Base-by-base conservation (phyloP, 1,139 yeast genomes). In the Nakaseomyces delphensis region DNA sequence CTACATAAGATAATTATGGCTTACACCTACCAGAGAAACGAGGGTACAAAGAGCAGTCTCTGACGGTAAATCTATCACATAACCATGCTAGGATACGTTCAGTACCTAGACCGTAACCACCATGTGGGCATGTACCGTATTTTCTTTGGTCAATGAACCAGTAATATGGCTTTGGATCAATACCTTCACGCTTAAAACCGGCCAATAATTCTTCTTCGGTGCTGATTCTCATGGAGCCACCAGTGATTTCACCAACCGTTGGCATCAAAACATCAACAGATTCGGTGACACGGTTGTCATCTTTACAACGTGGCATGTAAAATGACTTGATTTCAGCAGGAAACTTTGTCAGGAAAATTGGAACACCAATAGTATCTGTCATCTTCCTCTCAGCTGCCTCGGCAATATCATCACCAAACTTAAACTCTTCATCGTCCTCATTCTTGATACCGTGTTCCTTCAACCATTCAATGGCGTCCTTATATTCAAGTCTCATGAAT, bases 311-410 rank as follows among this genome's bases (percentile, higher is more conserved):
- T 70, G 83, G 81, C 98, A 91, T 91, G 79, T 91, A 91, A 74
- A 91, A 91, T 4, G 97, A 86, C 69, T 93, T 91, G 71, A 91
- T 85, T 65, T 83, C 96, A 43, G 86, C 87, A 44, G 99, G 99
- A 91, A 91, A 91, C 58, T 91, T 77, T 48, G 79, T 91, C 64
- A 91, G 78, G 56, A 91, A 74, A 54, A 91, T 89, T 52, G 99
- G 99, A 51, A 75, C 82, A 59, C 89, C 89, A 62, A 93, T 83
- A 47, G 83, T 76, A 64, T 91, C 99, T 32, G 96, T 87, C 98
- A 91, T 91, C 68, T 82, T 85, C 65, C 99, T 84, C 74, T 91
- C 99, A 46, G 96, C 97, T 44, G 98, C 98, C 70, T 91, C 99
- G 48, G 98, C 96, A 50, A 91, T 93, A 65, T 91, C 99, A 63